Percentiles rank a stretch among this genome's conserved stretches.
phyloP scores from a whole-genome alignment of 2,329 filamentous ascomycete genomes.

The Lasiodiplodia theobromae region DNA sequence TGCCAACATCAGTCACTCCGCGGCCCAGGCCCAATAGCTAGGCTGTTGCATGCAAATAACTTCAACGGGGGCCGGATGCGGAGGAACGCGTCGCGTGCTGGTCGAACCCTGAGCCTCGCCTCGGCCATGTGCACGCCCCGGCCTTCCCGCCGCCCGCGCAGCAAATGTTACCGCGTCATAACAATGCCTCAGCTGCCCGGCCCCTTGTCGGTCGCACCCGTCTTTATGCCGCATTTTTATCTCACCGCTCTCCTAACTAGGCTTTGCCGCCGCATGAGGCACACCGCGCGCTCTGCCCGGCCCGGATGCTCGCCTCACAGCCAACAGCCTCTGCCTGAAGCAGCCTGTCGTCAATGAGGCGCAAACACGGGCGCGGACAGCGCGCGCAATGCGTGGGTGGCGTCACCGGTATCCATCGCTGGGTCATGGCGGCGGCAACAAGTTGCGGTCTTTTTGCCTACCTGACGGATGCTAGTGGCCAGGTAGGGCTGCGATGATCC shows the following conservation, averaged over 20 bases:
- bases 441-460: background rate
- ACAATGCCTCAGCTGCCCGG: slow-evolving; percentile 4
- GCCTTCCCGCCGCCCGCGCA: background rate
- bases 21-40: background rate
- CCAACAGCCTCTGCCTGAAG: no score
- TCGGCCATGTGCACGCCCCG: background rate
- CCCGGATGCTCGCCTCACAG: background rate
- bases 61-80: background rate
- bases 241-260: slow-evolving; percentile 19
- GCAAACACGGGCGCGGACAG: background rate
- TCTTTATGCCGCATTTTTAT: slow-evolving; percentile 17
- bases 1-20: background rate
- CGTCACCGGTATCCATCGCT: background rate
- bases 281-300: slow-evolving; percentile 2
- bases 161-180: background rate
- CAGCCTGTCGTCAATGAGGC: background rate
- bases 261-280: slow-evolving; percentile 2
- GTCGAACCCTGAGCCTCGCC: background rate
- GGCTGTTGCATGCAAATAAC: background rate
- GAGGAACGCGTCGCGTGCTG: background rate
- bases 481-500: slow-evolving; percentile 24
- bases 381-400: background rate
- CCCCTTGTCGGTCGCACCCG: slow-evolving; percentile 1
- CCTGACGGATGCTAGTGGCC: background rate
- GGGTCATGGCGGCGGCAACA: background rate